A percentile compares a stretch with the other conserved stretches of the same genome.
Evolutionary conservation across 2,329 filamentous ascomycete genomes (phyloP).

Genomic region (Cordyceps cicadae): DNA sequence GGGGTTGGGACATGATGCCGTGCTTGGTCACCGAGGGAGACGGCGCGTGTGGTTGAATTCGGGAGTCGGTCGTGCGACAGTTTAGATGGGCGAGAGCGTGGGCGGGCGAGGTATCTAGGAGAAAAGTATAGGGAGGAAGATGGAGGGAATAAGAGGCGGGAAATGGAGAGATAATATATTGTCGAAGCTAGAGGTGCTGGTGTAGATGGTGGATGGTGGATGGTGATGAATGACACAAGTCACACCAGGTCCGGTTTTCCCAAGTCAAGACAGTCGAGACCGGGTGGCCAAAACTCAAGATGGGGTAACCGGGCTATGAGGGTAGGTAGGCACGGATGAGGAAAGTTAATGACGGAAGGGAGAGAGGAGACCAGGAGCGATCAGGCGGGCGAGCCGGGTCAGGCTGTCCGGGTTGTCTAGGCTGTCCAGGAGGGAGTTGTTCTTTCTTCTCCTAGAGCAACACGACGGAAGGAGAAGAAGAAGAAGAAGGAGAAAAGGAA

Average conservation of each 20-base stretch:
- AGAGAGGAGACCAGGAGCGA: not conserved
- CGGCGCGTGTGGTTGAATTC: too few relatives aligned
- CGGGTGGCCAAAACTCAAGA: not conserved
- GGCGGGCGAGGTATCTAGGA: too few relatives aligned
- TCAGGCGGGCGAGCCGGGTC: not conserved
- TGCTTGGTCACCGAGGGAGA: too few relatives aligned
- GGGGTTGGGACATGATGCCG: too few relatives aligned
- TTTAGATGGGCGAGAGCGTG: too few relatives aligned
- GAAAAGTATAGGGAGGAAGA: not conserved
- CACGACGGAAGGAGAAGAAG: too few relatives aligned
- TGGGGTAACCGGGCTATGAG: too few relatives aligned
- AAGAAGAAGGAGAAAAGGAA: too few relatives aligned
- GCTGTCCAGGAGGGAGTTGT: not conserved
- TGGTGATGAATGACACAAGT: slow-evolving; percentile 6
- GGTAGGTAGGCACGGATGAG: not conserved
- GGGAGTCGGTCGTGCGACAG: too few relatives aligned
- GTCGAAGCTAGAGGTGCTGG: not conserved
- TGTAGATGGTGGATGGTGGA: too few relatives aligned
- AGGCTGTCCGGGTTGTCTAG: not conserved
- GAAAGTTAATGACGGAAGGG: not conserved
- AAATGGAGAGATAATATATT: too few relatives aligned
- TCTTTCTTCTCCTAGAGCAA: too few relatives aligned
- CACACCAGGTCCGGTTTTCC: slow-evolving; percentile 4
- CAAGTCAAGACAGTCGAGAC: not conserved
- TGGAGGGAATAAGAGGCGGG: not conserved